Conservation (phyloP, 345 rosid genomes). For the Salix viminalis region DNA sequence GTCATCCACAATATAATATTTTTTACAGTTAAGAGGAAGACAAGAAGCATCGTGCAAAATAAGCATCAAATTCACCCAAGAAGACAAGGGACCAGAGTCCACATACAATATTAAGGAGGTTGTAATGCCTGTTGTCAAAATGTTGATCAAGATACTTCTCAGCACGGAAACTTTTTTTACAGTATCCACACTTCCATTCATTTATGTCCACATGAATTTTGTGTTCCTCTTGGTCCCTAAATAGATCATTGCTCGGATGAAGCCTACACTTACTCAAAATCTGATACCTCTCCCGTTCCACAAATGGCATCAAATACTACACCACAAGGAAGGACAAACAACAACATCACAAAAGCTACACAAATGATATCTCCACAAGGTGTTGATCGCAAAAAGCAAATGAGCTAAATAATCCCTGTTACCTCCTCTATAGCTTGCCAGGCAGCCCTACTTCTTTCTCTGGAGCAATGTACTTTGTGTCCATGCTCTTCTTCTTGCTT, state of each 20-base stretch:
- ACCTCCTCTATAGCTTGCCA: constrained; percentile 81
- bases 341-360: background rate
- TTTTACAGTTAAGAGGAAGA: too few relatives aligned
- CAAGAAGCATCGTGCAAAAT: background rate
- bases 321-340: constrained; percentile 8
- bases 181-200: constrained; percentile 93
- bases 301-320: constrained; percentile 85
- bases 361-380: background rate
- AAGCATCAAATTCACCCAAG: constrained; percentile 3
- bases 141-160: constrained; percentile 84
- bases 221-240: constrained; percentile 85
- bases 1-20: too few relatives aligned
- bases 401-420: background rate
- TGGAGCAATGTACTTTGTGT: constrained; percentile 73
- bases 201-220: constrained; percentile 67
- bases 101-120: constrained; percentile 78
- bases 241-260: constrained; percentile 74
- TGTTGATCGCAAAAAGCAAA: background rate
- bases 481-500: constrained; percentile 9
- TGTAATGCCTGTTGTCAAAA: constrained; percentile 67
- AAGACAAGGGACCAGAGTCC: constrained; percentile 26
- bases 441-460: constrained; percentile 87
- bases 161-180: constrained; percentile 84
- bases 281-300: constrained; percentile 60
- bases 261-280: constrained; percentile 66